Conservation (phyloP, 805 yeast species). For the Yarrowia sp. region DNA sequence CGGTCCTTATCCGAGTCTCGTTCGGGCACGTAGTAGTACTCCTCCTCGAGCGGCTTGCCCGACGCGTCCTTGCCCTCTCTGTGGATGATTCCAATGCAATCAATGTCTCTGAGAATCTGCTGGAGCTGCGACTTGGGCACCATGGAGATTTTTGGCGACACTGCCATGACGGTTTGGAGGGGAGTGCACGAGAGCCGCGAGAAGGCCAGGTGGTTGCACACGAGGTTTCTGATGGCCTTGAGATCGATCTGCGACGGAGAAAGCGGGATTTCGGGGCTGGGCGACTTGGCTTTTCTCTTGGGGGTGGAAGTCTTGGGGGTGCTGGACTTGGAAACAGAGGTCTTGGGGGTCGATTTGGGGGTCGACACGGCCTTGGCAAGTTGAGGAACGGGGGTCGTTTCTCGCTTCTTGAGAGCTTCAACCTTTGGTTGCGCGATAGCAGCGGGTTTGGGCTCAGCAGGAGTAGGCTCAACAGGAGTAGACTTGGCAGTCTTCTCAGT, state of each 20-base stretch:
- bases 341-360: conserved; percentile 2
- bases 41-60: conserved; percentile 92
- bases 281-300: conserved; percentile 12
- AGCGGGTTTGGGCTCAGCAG: not conserved
- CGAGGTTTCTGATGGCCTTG: conserved; percentile 64
- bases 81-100: conserved; percentile 84
- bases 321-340: not conserved
- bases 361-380: not conserved
- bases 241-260: conserved; percentile 43
- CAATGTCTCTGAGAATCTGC: conserved; percentile 54
- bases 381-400: conserved; percentile 15
- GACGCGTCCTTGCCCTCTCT: conserved; percentile 96
- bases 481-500: not conserved
- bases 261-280: conserved; percentile 11
- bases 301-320: conserved; percentile 8
- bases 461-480: not conserved
- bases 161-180: conserved; percentile 65
- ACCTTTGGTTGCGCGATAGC: not conserved
- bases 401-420: not conserved
- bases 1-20: conserved; percentile 77
- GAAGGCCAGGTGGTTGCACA: conserved; percentile 87
- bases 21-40: conserved; percentile 88
- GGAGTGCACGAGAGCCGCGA: conserved; percentile 90
- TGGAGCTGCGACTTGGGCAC: conserved; percentile 51
- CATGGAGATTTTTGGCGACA: conserved; percentile 50